A percentile compares a stretch with the other conserved stretches of the same genome.
These are phyloP conservation scores for Arthrobotrys conoides DNA, from an alignment of 2,329 filamentous ascomycete genomes.

Conservation along the genomic window DNA sequence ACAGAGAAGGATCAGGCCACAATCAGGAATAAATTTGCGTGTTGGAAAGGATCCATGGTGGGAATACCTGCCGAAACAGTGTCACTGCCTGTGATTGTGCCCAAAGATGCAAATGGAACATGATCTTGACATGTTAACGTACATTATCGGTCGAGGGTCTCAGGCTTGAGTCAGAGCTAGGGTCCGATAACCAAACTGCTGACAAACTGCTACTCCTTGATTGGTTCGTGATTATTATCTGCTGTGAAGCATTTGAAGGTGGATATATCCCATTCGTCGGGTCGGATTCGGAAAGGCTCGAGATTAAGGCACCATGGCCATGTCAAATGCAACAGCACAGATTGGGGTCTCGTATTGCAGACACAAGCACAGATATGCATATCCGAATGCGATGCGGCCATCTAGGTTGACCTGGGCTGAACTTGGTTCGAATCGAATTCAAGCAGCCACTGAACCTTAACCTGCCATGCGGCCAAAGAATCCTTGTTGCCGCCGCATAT, in stretches of 20 bases:
- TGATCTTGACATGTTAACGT: conserved; percentile 25
- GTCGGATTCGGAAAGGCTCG: neutral
- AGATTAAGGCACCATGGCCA: neutral
- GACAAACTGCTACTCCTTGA: conserved; percentile 25
- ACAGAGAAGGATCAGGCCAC: conserved; percentile 50
- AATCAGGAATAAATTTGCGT: conserved; percentile 39
- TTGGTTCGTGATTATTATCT: neutral
- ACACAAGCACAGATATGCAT: neutral
- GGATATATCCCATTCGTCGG: neutral
- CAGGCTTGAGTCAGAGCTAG: conserved; percentile 11
- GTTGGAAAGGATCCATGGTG: conserved; percentile 18
- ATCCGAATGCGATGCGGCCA: conserved; percentile 12
- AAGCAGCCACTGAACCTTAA: too few species aligned
- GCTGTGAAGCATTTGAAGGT: neutral
- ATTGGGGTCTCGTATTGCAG: too few species aligned
- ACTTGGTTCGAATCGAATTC: neutral
- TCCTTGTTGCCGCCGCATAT: too few species aligned
- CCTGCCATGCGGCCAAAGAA: too few species aligned
- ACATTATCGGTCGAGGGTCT: conserved; percentile 1
- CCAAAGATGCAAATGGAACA: conserved; percentile 15
- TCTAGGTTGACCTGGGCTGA: neutral
- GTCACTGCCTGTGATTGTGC: conserved; percentile 14
- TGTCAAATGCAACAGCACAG: neutral
- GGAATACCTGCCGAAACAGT: conserved; percentile 8
- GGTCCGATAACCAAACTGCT: conserved; percentile 5